Percentiles rank a stretch among this genome's conserved stretches.
These are phyloP conservation scores for Calonectria pseudoturangicola DNA, from an alignment of 2,329 filamentous ascomycete genomes.

Conservation along the genomic window DNA sequence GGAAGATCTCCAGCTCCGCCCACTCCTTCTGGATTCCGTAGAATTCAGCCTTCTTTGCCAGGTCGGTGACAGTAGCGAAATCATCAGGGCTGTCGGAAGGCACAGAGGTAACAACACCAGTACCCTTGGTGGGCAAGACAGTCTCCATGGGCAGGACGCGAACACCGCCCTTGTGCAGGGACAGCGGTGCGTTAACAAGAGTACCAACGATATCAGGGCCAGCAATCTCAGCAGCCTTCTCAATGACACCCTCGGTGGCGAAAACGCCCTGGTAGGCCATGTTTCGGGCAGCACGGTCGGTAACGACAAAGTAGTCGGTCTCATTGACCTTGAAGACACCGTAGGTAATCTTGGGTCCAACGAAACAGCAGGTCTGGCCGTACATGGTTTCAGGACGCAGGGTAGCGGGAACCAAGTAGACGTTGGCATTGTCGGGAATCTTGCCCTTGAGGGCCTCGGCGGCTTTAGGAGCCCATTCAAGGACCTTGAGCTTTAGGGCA, in stretches of 20 bases:
- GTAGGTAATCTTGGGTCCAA: conserved; percentile 92
- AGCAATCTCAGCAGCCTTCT: conserved; percentile 83
- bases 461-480: conserved; percentile 89
- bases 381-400: conserved; percentile 99
- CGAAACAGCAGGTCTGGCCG: conserved; percentile 96
- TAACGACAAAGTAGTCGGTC: conserved; percentile 89
- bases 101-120: conserved; percentile 95
- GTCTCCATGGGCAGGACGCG: conserved; percentile 96
- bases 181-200: conserved; percentile 92
- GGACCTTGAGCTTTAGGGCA: conserved; percentile 91
- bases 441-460: conserved; percentile 83
- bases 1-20: conserved; percentile 91
- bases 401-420: conserved; percentile 94
- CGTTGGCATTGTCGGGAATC: conserved; percentile 84
- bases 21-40: conserved; percentile 98
- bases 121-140: conserved; percentile 94
- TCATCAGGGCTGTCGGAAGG: conserved; percentile 97
- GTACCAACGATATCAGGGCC: conserved; percentile 91
- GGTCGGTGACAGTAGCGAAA: conserved; percentile 89
- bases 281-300: conserved; percentile 90
- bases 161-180: conserved; percentile 87
- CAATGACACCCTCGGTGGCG: conserved; percentile 83
- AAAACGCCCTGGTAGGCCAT: conserved; percentile 97
- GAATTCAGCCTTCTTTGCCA: conserved; percentile 96
- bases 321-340: conserved; percentile 88